Base-by-base conservation (phyloP, 2,329 filamentous ascomycete genomes). In the Hymenoscyphus fructigenus region DNA sequence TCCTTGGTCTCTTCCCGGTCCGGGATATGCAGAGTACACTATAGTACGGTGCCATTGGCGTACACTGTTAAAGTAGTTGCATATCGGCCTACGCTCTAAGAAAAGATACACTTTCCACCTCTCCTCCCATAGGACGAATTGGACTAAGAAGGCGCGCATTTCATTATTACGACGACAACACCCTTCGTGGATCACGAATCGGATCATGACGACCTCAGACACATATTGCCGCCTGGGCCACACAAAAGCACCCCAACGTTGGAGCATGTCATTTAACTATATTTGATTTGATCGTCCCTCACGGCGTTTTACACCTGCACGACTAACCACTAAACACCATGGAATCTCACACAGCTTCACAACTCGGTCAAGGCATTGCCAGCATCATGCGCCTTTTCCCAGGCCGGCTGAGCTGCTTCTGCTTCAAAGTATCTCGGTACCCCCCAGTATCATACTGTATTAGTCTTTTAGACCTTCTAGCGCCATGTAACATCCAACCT, bases 211-310 rank as follows among this genome's bases (percentile, higher is more conserved):
- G 29, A 57, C 29, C 20, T 34, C 10, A 12, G 44, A 50, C 44
- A 23, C 44, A 50, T 50, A 50, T 50, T 26, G 44, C 44, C 20
- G 44, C 44, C 41, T 47, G 41, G 41, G 41, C 15, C 41, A n/a
- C 41, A 20, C 14, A 44, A 47, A n/a, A 20, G 17, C n/a, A 47
- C 38, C 10, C 17, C 3, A 20, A 4, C 17, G 41, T 47, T n/a
- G 5, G n/a, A 23, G n/a, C 10, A 50, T 50, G 15, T 26, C n/a
- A 20, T 23, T 20, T 23, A 50, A 23, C n/a, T 50, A 32, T 17
- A 58, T 50, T 65, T 66, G 50, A 64, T 66, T 67, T 67, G 67
- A 69, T 71, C 66, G 67, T 66, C 67, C 12, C 67, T 66, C 23
- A 23, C 59, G 64, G 64, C 63, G 63, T 67, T 65, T 62, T 65